These are phyloP conservation scores for Ceratopteris richardii DNA, from an alignment of 75 land plant genomes.

Conservation along the genomic window DNA sequence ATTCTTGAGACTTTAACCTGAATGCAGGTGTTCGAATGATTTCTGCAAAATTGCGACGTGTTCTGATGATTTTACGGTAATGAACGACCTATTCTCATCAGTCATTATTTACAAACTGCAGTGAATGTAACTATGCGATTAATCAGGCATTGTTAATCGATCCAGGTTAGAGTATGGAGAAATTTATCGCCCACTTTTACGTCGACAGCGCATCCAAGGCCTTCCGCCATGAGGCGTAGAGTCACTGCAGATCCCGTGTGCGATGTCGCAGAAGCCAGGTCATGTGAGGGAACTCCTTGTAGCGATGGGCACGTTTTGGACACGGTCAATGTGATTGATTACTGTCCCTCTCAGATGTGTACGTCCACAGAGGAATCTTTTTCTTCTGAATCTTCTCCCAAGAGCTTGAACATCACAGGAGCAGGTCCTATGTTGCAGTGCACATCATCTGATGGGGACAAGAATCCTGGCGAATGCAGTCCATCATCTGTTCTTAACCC, in stretches of 20 bases:
- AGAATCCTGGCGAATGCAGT: constrained; percentile 60
- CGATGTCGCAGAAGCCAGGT: background rate
- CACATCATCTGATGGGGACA: constrained; percentile 12
- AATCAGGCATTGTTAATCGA: too few species aligned
- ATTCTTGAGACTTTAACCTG: background rate
- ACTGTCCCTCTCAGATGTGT: too few species aligned
- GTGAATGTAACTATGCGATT: too few species aligned
- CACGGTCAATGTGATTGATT: background rate
- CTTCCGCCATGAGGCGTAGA: constrained; percentile 37
- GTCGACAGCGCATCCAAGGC: constrained; percentile 15
- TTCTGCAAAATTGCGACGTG: constrained; percentile 62
- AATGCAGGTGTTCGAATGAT: constrained; percentile 65
- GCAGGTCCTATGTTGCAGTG: too few species aligned
- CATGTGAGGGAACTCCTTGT: background rate
- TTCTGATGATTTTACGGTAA: constrained; percentile 86
- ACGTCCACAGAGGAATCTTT: too few species aligned
- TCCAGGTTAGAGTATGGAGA: constrained; percentile 71
- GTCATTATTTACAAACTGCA: background rate
- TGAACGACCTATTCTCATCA: constrained; percentile 7
- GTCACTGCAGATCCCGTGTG: constrained; percentile 31
- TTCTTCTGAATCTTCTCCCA: too few species aligned
- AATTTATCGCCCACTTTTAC: constrained; percentile 9
- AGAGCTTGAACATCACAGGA: too few species aligned
- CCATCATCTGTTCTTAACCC: constrained; percentile 74
- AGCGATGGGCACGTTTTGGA: background rate